Conservation (phyloP, 352 stramenopile genomes). For the Elongisporangium anandrum region DNA sequence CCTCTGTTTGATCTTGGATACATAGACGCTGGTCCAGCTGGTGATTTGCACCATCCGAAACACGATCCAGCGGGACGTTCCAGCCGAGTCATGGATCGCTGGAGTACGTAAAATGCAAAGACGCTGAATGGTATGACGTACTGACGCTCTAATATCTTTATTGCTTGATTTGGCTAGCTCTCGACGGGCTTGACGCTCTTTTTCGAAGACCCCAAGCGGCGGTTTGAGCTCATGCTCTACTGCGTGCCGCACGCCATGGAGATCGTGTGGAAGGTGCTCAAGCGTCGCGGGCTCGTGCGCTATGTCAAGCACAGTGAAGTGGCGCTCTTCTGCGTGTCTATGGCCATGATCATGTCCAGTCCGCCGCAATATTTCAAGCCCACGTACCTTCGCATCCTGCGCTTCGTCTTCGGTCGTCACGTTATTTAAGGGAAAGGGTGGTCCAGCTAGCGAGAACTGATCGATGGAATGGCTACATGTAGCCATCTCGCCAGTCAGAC, state of each 20-base stretch:
- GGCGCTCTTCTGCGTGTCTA: conserved; percentile 78
- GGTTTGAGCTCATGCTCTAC: conserved; percentile 85
- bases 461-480: background rate
- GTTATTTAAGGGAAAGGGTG: conserved; percentile 40
- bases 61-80: conserved; percentile 60
- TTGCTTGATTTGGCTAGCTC: conserved; percentile 25
- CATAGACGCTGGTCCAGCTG: conserved; percentile 66
- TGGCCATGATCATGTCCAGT: conserved; percentile 81
- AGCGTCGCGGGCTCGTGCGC: conserved; percentile 57
- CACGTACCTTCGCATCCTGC: conserved; percentile 75
- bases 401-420: conserved; percentile 78
- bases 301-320: conserved; percentile 78
- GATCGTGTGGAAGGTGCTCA: conserved; percentile 78
- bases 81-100: conserved; percentile 32
- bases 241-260: conserved; percentile 68
- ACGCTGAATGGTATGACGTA: background rate
- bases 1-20: background rate
- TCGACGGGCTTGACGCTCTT: conserved; percentile 57
- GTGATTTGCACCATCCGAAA: conserved; percentile 72
- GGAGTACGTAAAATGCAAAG: conserved; percentile 32
- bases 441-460: background rate
- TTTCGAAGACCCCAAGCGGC: conserved; percentile 77
- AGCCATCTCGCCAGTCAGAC: background rate
- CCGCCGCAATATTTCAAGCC: conserved; percentile 81
- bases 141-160: background rate